A percentile compares a stretch with the other conserved stretches of the same genome.
Evolutionary conservation across 768 basidiomycete genomes (phyloP).

Genomic region (Xerocomus brunneocitrinus): DNA sequence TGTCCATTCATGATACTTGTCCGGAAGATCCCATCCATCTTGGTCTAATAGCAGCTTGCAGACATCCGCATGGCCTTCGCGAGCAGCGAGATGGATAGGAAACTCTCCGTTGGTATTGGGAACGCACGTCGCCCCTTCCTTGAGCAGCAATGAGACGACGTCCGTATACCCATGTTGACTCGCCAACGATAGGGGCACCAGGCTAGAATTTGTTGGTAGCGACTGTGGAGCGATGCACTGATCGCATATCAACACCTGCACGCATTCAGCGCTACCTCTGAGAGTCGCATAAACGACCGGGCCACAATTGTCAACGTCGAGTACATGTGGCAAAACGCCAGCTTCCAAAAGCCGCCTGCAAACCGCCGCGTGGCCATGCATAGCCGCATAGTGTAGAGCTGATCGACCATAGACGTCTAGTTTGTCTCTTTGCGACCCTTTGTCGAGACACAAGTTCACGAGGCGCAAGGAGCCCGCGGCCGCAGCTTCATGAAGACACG

Average conservation of each 20-base stretch:
- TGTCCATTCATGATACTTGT: conserved; percentile 99
- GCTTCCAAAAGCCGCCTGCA: conserved; percentile 74
- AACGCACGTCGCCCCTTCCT: conserved; percentile 69
- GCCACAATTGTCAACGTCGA: conserved; percentile 91
- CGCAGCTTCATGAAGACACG: conserved; percentile 89
- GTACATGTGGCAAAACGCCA: conserved; percentile 56
- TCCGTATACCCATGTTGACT: conserved; percentile 86
- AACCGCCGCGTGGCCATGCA: conserved; percentile 79
- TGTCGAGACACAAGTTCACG: conserved; percentile 74
- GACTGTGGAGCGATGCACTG: conserved; percentile 64
- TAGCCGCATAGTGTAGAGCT: conserved; percentile 92
- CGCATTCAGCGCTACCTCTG: conserved; percentile 77
- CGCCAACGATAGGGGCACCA: conserved; percentile 86
- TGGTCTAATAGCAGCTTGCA: conserved; percentile 70
- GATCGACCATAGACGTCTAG: conserved; percentile 90
- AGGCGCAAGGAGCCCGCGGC: conserved; percentile 77
- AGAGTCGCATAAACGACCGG: conserved; percentile 93
- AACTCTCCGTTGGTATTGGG: conserved; percentile 96
- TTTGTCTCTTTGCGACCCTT: conserved; percentile 64
- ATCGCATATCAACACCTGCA: conserved; percentile 73
- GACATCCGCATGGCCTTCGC: conserved; percentile 85
- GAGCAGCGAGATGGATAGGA: conserved; percentile 92
- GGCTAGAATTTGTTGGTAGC: conserved; percentile 54
- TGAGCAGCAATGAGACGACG: conserved; percentile 72
- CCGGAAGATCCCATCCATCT: conserved; percentile 79